Evolutionary conservation across 2,329 filamentous ascomycete species (phyloP).

Genomic region (Xenosphaeropsis pyriputrescens): DNA sequence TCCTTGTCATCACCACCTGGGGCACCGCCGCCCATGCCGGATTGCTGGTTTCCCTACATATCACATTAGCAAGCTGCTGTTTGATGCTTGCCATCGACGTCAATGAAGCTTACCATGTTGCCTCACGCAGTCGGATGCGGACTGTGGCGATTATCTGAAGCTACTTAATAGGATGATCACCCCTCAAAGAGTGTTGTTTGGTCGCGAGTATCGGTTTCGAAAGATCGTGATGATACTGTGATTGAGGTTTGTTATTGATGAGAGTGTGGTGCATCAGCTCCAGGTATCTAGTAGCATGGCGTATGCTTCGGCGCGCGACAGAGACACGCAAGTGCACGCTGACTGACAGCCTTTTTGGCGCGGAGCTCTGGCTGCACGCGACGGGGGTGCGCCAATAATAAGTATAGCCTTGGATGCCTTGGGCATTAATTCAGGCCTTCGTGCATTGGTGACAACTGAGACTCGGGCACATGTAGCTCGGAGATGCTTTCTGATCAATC

Average conservation of each 20-base stretch:
- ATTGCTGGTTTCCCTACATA: conserved; percentile 26
- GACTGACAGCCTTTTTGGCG: conserved; percentile 1
- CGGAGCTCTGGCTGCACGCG: too few relatives aligned
- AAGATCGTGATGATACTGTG: conserved; percentile 5
- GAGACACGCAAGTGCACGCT: conserved; percentile 6
- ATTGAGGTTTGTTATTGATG: conserved; percentile 7
- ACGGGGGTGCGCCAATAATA: too few relatives aligned
- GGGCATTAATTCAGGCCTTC: too few relatives aligned
- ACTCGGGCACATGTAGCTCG: too few relatives aligned
- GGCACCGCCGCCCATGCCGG: conserved; percentile 25
- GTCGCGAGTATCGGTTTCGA: too few relatives aligned
- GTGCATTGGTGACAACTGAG: too few relatives aligned
- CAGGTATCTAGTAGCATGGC: conserved; percentile 3
- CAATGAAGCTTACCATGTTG: conserved; percentile 14
- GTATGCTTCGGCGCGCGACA: conserved; percentile 10
- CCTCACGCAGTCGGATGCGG: background rate
- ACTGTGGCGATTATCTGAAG: too few relatives aligned
- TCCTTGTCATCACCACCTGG: conserved; percentile 62
- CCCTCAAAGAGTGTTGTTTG: background rate
- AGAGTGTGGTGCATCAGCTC: conserved; percentile 5
- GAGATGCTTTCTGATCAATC: too few relatives aligned
- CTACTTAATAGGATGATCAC: too few relatives aligned
- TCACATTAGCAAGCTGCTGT: background rate
- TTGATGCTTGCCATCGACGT: background rate
- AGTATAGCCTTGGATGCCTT: too few relatives aligned